phyloP scores from a whole-genome alignment of 805 yeast species.

The Teunomyces cretensis region DNA sequence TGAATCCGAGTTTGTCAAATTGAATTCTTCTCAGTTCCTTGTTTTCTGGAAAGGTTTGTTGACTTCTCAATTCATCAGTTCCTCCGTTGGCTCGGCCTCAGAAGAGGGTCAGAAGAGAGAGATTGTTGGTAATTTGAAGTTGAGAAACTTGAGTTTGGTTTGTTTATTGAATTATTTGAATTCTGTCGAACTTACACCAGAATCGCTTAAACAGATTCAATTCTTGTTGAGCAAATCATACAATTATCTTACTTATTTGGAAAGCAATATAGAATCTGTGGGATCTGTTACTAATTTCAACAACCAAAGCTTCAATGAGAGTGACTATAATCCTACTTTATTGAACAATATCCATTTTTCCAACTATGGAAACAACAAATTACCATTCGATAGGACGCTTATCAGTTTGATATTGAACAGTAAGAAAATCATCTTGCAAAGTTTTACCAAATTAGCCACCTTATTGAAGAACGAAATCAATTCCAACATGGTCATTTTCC shows the following conservation, averaged over 20 bases:
- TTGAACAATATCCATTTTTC: slow-evolving; percentile 30
- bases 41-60: slow-evolving; percentile 46
- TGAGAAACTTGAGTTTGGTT: slow-evolving; percentile 37
- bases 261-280: slow-evolving; percentile 32
- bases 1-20: slow-evolving; percentile 41
- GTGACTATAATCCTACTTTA: slow-evolving; percentile 27
- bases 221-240: slow-evolving; percentile 41
- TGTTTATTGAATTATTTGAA: slow-evolving; percentile 41
- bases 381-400: slow-evolving; percentile 26
- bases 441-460: slow-evolving; percentile 32
- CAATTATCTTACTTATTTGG: slow-evolving; percentile 40
- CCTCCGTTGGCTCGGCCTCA: slow-evolving; percentile 16
- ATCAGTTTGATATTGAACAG: slow-evolving; percentile 34
- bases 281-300: slow-evolving; percentile 35
- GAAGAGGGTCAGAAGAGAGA: slow-evolving; percentile 24
- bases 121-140: slow-evolving; percentile 32
- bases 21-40: slow-evolving; percentile 44
- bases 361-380: slow-evolving; percentile 18
- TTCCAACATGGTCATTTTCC: slow-evolving; percentile 41
- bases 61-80: slow-evolving; percentile 39
- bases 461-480: slow-evolving; percentile 38
- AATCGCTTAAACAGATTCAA: slow-evolving; percentile 40
- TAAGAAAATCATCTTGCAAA: slow-evolving; percentile 37
- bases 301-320: slow-evolving; percentile 26
- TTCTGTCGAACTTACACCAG: slow-evolving; percentile 39